Evolutionary conservation across 345 rosid genomes (phyloP).

Genomic region (Citrus sinensis): DNA sequence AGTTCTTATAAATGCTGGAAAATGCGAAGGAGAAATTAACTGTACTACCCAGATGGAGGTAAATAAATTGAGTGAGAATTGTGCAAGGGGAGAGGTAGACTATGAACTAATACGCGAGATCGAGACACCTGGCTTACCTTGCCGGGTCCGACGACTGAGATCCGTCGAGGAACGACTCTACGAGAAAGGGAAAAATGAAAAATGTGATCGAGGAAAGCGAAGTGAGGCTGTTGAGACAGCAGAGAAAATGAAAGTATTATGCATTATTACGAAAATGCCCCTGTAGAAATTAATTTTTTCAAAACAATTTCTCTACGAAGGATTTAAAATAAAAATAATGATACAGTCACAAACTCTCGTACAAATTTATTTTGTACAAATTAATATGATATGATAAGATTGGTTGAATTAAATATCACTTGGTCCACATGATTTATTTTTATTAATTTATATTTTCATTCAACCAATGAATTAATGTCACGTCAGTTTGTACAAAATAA

Average conservation of each 20-base stretch:
- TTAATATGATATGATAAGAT: too few species aligned
- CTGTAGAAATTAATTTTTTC: neutral
- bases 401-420: too few species aligned
- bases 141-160: conserved; percentile 13
- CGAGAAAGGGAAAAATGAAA: neutral
- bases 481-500: too few species aligned
- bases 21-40: neutral
- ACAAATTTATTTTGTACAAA: too few species aligned
- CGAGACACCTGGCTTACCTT: conserved; percentile 10
- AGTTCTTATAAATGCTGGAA: neutral
- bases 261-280: neutral
- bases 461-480: too few species aligned
- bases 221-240: neutral
- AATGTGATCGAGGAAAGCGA: neutral
- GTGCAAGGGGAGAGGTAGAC: neutral
- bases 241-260: neutral
- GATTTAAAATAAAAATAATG: neutral
- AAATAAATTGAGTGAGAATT: neutral
- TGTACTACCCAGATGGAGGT: neutral
- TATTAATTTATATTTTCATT: too few species aligned
- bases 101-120: neutral
- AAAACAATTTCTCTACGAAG: neutral
- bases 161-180: conserved; percentile 6
- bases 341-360: too few species aligned
- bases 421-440: too few species aligned